phyloP scores from a whole-genome alignment of 1,284 basidiomycete species.

The Neonothopanus nambi region DNA sequence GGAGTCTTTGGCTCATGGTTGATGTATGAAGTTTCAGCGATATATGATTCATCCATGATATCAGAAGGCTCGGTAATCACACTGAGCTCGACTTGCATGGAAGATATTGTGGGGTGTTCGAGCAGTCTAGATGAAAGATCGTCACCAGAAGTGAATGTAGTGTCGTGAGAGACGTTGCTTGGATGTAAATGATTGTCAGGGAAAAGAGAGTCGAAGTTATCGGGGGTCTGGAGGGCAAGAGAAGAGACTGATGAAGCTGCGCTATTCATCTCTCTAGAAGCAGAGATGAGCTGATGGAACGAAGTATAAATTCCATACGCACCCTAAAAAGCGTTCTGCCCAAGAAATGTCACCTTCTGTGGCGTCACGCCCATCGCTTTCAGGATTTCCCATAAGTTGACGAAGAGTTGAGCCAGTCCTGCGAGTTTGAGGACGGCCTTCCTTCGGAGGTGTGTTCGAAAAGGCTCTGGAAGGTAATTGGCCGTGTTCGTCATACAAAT shows the following conservation, averaged over 20 bases:
- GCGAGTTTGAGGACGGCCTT: slow-evolving; percentile 51
- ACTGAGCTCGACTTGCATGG: slow-evolving; percentile 72
- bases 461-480: slow-evolving; percentile 60
- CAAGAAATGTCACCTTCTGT: slow-evolving; percentile 75
- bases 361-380: slow-evolving; percentile 33
- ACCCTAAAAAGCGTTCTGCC: slow-evolving; percentile 75
- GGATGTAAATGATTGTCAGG: slow-evolving; percentile 23
- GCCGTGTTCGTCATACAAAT: slow-evolving; percentile 72
- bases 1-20: slow-evolving; percentile 46
- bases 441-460: slow-evolving; percentile 57
- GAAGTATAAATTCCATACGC: slow-evolving; percentile 22
- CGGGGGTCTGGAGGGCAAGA: slow-evolving; percentile 45
- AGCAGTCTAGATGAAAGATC: slow-evolving; percentile 41
- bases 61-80: slow-evolving; percentile 39
- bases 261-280: slow-evolving; percentile 45
- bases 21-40: slow-evolving; percentile 28
- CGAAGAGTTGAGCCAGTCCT: slow-evolving; percentile 71
- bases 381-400: slow-evolving; percentile 56
- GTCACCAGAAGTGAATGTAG: slow-evolving; percentile 41
- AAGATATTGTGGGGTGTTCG: slow-evolving; percentile 59
- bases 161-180: slow-evolving; percentile 25
- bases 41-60: slow-evolving; percentile 13
- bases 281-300: slow-evolving; percentile 7
- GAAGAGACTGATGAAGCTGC: slow-evolving; percentile 46
- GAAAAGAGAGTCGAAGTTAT: slow-evolving; percentile 35